phyloP scores from a whole-genome alignment of 768 basidiomycete genomes.

The Boletus subparvulus region DNA sequence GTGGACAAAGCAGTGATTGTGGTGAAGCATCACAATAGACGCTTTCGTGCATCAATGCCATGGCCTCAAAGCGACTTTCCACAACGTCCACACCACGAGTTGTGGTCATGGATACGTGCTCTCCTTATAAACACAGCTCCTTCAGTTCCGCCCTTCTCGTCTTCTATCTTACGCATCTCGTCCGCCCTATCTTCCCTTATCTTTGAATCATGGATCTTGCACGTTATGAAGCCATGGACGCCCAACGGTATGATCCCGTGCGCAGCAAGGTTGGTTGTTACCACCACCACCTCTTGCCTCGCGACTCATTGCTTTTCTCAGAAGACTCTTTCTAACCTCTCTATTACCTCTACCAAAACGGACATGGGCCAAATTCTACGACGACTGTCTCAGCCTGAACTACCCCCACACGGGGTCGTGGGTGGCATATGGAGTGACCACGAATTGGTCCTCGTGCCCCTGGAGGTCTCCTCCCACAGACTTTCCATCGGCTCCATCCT shows the following conservation, averaged over 20 bases:
- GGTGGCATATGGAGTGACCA: conserved; percentile 37
- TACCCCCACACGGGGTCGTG: conserved; percentile 18
- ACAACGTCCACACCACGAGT: conserved; percentile 26
- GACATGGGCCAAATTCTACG: conserved; percentile 32
- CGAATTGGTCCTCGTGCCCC: conserved; percentile 33
- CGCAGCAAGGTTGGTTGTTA: conserved; percentile 26
- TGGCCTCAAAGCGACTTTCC: conserved; percentile 23
- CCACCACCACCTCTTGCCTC: conserved; percentile 17
- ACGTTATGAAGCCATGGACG: conserved; percentile 32
- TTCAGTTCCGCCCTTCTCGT: conserved; percentile 30
- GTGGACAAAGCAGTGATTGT: conserved; percentile 19
- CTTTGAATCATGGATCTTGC: conserved; percentile 25
- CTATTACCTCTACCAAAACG: conserved; percentile 9
- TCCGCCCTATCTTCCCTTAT: conserved; percentile 32
- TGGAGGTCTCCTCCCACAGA: conserved; percentile 24
- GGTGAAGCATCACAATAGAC: conserved; percentile 12
- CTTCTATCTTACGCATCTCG: conserved; percentile 25
- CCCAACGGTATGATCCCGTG: conserved; percentile 35
- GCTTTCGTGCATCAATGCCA: conserved; percentile 21
- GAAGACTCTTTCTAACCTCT: conserved; percentile 18
- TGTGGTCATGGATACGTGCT: conserved; percentile 24
- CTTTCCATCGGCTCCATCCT: conserved; percentile 17
- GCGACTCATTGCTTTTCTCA: conserved; percentile 20
- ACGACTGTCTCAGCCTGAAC: conserved; percentile 20
- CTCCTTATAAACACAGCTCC: conserved; percentile 23